These are phyloP conservation scores for Neopestalotiopsis rosae DNA, from an alignment of 2,329 filamentous ascomycete genomes.

Conservation along the genomic window DNA sequence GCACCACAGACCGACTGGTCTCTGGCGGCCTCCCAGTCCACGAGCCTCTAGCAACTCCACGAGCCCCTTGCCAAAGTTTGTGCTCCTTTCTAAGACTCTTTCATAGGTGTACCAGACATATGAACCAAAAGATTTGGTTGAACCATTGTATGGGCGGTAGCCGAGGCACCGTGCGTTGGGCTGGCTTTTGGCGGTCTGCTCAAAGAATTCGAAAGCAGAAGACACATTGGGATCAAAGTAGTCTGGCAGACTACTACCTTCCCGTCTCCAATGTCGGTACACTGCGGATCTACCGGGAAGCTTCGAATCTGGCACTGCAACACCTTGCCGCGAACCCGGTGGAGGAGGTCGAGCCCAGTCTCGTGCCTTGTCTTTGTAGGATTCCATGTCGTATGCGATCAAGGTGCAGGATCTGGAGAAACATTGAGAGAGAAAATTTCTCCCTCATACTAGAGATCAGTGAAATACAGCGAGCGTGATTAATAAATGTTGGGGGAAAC, in stretches of 20 bases:
- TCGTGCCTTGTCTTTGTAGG: not conserved
- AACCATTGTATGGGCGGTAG: not conserved
- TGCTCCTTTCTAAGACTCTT: not conserved
- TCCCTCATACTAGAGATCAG: not conserved
- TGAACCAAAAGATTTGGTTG: not conserved
- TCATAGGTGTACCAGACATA: slow-evolving; percentile 4
- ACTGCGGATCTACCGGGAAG: not conserved
- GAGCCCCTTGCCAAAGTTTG: not conserved
- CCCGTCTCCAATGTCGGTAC: not conserved
- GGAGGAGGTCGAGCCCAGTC: not conserved
- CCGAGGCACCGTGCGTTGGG: slow-evolving; percentile 4
- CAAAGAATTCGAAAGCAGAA: not conserved
- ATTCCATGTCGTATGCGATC: not conserved
- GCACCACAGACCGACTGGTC: not conserved
- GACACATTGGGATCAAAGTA: not conserved
- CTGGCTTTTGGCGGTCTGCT: not conserved
- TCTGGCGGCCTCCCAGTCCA: not conserved
- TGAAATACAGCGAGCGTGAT: not conserved
- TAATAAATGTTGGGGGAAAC: not conserved
- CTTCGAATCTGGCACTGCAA: not conserved
- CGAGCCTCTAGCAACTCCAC: not conserved
- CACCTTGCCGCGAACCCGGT: not conserved
- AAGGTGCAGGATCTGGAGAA: not conserved
- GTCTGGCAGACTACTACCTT: not conserved
- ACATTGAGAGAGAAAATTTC: not conserved